phyloP scores from a whole-genome alignment of 768 basidiomycete species.

The Russula olivacea region DNA sequence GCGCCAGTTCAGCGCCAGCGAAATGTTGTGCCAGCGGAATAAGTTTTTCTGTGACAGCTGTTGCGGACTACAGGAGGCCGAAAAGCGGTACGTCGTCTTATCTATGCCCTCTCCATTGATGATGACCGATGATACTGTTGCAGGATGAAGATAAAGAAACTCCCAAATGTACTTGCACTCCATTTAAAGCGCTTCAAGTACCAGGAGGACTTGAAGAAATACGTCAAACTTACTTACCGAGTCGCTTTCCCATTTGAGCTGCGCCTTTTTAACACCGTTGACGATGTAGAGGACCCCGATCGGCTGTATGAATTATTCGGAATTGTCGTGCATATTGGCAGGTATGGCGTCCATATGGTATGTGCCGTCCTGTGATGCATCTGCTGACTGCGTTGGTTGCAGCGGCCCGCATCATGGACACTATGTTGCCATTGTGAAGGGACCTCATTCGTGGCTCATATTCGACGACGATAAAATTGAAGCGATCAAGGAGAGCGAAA shows the following conservation, averaged over 20 bases:
- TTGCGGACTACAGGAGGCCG: conserved; percentile 95
- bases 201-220: conserved; percentile 83
- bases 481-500: conserved; percentile 81
- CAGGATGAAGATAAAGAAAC: conserved; percentile 98
- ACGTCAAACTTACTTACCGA: conserved; percentile 94
- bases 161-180: conserved; percentile 91
- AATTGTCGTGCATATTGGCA: conserved; percentile 98
- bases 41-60: conserved; percentile 99
- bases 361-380: conserved; percentile 3
- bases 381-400: conserved; percentile 18
- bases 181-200: conserved; percentile 99
- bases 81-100: conserved; percentile 68
- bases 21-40: conserved; percentile 97
- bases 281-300: conserved; percentile 88
- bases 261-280: conserved; percentile 93
- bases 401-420: conserved; percentile 99
- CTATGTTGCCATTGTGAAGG: conserved; percentile 92
- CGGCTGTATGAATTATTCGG: conserved; percentile 91
- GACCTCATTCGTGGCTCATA: conserved; percentile 74
- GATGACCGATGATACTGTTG: not conserved
- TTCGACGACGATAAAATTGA: conserved; percentile 96
- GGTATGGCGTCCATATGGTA: conserved; percentile 45
- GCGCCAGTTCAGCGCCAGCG: conserved; percentile 92
- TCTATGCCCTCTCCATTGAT: conserved; percentile 2
- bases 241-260: conserved; percentile 96